Evolutionary conservation across 306 rosid species (phyloP).

Genomic region (Arachis hypogaea): DNA sequence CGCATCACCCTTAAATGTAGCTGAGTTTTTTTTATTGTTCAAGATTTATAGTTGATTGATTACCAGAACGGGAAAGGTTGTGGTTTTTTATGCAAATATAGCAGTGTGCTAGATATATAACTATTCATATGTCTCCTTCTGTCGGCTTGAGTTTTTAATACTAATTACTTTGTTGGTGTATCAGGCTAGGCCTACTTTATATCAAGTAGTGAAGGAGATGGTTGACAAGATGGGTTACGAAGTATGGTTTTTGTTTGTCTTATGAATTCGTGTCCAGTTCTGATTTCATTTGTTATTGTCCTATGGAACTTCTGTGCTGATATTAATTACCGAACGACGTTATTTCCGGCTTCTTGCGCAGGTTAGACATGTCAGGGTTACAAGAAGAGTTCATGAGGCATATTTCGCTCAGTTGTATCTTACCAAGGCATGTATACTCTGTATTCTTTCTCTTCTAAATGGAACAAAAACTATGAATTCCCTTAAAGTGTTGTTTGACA

Average conservation of each 20-base stretch:
- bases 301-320: background rate
- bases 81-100: slow-evolving; percentile 27
- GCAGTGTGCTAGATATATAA: background rate
- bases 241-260: slow-evolving; percentile 51
- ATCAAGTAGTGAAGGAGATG: slow-evolving; percentile 95
- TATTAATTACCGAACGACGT: slow-evolving; percentile 34
- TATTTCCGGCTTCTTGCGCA: slow-evolving; percentile 49
- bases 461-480: background rate
- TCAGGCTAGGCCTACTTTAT: slow-evolving; percentile 97
- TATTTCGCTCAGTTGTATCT: slow-evolving; percentile 94
- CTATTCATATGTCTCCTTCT: too few relatives aligned
- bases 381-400: slow-evolving; percentile 95
- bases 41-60: slow-evolving; percentile 10
- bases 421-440: slow-evolving; percentile 61
- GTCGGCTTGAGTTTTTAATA: background rate
- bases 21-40: slow-evolving; percentile 5
- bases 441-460: background rate
- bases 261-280: slow-evolving; percentile 12
- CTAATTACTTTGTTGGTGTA: slow-evolving; percentile 36
- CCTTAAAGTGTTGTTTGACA: slow-evolving; percentile 19
- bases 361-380: slow-evolving; percentile 89
- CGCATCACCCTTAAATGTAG: background rate
- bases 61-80: background rate
- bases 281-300: slow-evolving; percentile 24
- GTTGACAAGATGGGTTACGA: slow-evolving; percentile 92